Conservation (phyloP, 345 rosid genomes). For the Salix viminalis region DNA sequence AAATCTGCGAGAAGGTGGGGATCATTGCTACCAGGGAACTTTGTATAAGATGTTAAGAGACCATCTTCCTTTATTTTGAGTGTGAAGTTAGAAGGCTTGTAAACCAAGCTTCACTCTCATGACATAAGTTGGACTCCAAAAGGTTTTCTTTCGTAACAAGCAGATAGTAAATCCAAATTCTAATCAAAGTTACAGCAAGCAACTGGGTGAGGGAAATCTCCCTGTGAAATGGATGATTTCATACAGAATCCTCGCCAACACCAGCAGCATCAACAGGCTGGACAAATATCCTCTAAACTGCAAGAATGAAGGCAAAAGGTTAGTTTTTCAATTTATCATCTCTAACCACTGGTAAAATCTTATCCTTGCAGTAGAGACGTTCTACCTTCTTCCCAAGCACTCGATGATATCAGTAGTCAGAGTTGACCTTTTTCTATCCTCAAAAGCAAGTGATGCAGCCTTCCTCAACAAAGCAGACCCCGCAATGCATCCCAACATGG, state of each 20-base stretch:
- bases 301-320: neutral
- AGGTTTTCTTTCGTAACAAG: no score
- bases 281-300: slow-evolving; percentile 70
- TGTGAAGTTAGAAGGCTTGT: no score
- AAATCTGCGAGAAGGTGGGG: no score
- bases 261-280: slow-evolving; percentile 35
- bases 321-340: neutral
- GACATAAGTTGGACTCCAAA: no score
- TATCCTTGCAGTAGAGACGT: neutral
- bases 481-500: slow-evolving; percentile 79
- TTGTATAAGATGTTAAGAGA: no score
- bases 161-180: no score
- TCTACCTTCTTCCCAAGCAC: slow-evolving; percentile 68
- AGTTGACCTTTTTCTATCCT: slow-evolving; percentile 65
- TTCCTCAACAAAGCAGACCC: slow-evolving; percentile 82
- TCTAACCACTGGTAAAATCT: neutral
- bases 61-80: no score
- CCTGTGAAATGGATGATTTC: neutral
- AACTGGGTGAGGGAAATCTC: neutral
- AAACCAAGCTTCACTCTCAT: no score
- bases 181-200: neutral
- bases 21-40: no score
- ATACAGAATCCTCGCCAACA: neutral
- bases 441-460: slow-evolving; percentile 77
- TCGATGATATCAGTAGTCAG: slow-evolving; percentile 78